Evolutionary conservation across 768 basidiomycete species (phyloP), one percentile per base, ranked within the genome.

Genomic region (Crassisporium funariophilum): DNA sequence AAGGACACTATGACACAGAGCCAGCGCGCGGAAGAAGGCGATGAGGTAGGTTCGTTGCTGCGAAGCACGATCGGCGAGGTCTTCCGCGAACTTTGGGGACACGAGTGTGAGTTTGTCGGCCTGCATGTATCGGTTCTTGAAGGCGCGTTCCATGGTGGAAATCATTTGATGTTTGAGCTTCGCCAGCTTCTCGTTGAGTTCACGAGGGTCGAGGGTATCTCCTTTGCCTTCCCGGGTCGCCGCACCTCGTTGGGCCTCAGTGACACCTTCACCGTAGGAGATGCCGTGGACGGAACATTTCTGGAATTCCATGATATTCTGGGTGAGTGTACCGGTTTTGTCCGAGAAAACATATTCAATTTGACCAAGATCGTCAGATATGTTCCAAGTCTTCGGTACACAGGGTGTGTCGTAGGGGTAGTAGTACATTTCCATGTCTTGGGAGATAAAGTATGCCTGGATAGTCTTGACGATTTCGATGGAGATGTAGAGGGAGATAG

Each of bases 291-390:
- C 78, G 0, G 93, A 95, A 58, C 93, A 97, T 63, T 90, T 94
- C 65, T 97, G 92, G 71, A 97, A 98, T 72, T 95, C 94, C 95
- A 98, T 98, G 59, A 95, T 74, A 70, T 98, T 99, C 68, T 97
- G 95, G 0, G 95, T 99, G 39, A 99, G 84, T 5, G 95, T 99
- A 13, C 92, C 93, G 0, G 94, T 95, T 75, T 95, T 95, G 77
- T 95, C 92, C 8, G 88, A 93, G 52, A 77, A 78, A 24, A 78
- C 76, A 65, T 95, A 99, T 72, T 98, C 95, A 66, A 98, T 98
- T 71, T 98, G 95, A 19, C 95, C 95, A 2, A 99, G 83, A 69
- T 98, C 95, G 63, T 98, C 95, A 3, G 93, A 97, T 58, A 98
- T 95, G 63, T 95, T 95, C 95, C 95, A 98, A 4, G 91, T 95